Conservation (phyloP, 192 early-diverging fungal genomes). For the Backusella tuberculispora region DNA sequence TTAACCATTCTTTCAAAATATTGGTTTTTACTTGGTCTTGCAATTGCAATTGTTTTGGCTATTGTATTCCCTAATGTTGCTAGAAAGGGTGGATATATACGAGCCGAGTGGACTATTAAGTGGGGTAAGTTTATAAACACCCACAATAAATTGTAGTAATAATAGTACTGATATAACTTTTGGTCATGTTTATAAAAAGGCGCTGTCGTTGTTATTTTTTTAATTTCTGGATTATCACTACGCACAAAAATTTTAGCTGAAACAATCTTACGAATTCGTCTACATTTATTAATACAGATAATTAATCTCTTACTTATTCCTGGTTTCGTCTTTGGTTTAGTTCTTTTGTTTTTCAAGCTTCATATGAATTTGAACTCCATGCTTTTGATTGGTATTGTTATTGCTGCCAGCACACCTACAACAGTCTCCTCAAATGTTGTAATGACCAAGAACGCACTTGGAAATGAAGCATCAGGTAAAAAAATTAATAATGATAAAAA, state of each 20-base stretch:
- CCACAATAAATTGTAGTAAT: not conserved
- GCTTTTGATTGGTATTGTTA: conserved; percentile 64
- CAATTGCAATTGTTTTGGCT: conserved; percentile 63
- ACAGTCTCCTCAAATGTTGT: conserved; percentile 79
- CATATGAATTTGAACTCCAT: conserved; percentile 51
- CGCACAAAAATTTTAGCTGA: conserved; percentile 37
- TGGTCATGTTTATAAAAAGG: conserved; percentile 25
- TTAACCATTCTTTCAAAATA: conserved; percentile 23
- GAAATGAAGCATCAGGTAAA: conserved; percentile 63
- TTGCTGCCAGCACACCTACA: conserved; percentile 67
- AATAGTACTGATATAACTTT: not conserved
- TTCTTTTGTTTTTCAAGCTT: conserved; percentile 52
- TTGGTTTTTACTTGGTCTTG: conserved; percentile 70
- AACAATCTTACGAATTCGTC: conserved; percentile 44
- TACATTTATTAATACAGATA: conserved; percentile 65
- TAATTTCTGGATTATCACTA: conserved; percentile 44
- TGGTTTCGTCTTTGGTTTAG: conserved; percentile 60
- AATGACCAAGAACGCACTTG: conserved; percentile 72
- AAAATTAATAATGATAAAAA: not conserved
- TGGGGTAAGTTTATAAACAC: conserved; percentile 50
- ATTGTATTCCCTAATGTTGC: conserved; percentile 62
- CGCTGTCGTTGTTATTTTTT: conserved; percentile 46
- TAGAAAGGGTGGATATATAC: conserved; percentile 53
- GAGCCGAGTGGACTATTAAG: conserved; percentile 66
- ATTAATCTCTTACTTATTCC: conserved; percentile 65